phyloP scores from a whole-genome alignment of 106 monocot species.

The Acorus gramineus region DNA sequence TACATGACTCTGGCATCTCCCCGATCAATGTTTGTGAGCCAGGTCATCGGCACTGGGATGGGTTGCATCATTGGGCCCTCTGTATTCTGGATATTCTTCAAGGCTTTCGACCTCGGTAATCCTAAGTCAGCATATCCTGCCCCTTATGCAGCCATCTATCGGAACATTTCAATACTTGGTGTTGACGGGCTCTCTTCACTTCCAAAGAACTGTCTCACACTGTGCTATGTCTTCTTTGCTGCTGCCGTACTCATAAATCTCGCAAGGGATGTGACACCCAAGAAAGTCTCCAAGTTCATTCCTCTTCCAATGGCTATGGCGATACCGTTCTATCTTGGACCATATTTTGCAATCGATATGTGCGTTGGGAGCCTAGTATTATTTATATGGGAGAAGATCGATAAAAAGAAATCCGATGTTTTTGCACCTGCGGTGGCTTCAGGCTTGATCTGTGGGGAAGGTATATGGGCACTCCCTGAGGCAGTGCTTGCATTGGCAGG shows the following conservation, averaged over 20 bases:
- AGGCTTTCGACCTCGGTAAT: conserved; percentile 46
- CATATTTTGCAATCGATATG: conserved; percentile 40
- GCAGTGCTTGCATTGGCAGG: conserved; percentile 27
- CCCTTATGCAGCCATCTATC: conserved; percentile 28
- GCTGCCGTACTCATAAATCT: conserved; percentile 21
- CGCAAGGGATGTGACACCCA: conserved; percentile 12
- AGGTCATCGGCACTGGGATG: conserved; percentile 77
- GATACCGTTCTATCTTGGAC: conserved; percentile 34
- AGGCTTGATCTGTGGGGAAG: conserved; percentile 37
- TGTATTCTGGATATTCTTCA: conserved; percentile 83
- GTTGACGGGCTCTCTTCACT: conserved; percentile 32
- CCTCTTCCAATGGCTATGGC: conserved; percentile 50
- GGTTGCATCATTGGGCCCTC: conserved; percentile 69
- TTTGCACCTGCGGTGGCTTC: conserved; percentile 34
- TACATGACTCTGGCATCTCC: conserved; percentile 85
- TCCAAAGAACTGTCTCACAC: conserved; percentile 29
- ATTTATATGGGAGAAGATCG: conserved; percentile 29
- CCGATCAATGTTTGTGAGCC: conserved; percentile 82
- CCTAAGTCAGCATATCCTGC: conserved; percentile 33
- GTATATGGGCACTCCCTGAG: conserved; percentile 35
- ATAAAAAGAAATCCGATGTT: conserved; percentile 21
- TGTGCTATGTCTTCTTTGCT: conserved; percentile 33
- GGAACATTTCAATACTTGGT: conserved; percentile 38
- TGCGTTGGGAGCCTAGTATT: conserved; percentile 35
- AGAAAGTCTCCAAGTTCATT: conserved; percentile 21